Evolutionary conservation across 768 basidiomycete genomes (phyloP).

Genomic region (Tricholoma matsutake): DNA sequence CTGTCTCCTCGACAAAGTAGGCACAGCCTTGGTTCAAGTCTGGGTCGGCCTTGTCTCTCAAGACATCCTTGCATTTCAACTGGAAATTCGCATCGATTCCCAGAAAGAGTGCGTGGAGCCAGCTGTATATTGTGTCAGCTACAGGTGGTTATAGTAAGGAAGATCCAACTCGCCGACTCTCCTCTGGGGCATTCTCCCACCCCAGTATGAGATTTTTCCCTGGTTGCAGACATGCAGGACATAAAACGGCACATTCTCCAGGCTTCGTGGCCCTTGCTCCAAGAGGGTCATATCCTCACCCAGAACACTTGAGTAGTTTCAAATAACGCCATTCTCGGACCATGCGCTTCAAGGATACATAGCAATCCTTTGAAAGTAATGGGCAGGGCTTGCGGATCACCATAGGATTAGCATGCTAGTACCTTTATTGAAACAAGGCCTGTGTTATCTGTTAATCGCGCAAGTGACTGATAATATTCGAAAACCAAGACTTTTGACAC

Average conservation of each 20-base stretch:
- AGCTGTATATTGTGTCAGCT: not conserved
- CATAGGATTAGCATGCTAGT: not conserved
- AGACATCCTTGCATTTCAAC: slow-evolving; percentile 10
- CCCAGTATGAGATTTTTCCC: slow-evolving; percentile 21
- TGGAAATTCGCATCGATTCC: slow-evolving; percentile 12
- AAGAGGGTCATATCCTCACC: slow-evolving; percentile 15
- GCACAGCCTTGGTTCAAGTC: slow-evolving; percentile 9
- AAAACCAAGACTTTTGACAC: slow-evolving; percentile 19
- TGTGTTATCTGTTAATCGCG: slow-evolving; percentile 11
- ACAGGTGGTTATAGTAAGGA: not conserved
- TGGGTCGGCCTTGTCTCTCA: slow-evolving; percentile 15
- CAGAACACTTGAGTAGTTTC: slow-evolving; percentile 20
- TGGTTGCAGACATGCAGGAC: slow-evolving; percentile 28
- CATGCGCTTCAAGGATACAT: slow-evolving; percentile 16
- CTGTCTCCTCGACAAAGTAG: not conserved
- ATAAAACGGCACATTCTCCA: slow-evolving; percentile 23
- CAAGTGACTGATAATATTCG: slow-evolving; percentile 16
- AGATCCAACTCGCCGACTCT: slow-evolving; percentile 7
- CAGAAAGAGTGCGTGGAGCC: slow-evolving; percentile 5
- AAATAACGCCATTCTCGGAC: slow-evolving; percentile 18
- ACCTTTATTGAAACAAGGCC: not conserved
- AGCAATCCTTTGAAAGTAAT: slow-evolving; percentile 17
- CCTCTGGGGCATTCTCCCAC: slow-evolving; percentile 16
- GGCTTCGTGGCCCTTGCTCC: slow-evolving; percentile 15
- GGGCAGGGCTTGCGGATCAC: not conserved